These are phyloP conservation scores for Penicillium egyptiacum DNA, from an alignment of 495 filamentous ascomycete genomes.

Conservation along the genomic window DNA sequence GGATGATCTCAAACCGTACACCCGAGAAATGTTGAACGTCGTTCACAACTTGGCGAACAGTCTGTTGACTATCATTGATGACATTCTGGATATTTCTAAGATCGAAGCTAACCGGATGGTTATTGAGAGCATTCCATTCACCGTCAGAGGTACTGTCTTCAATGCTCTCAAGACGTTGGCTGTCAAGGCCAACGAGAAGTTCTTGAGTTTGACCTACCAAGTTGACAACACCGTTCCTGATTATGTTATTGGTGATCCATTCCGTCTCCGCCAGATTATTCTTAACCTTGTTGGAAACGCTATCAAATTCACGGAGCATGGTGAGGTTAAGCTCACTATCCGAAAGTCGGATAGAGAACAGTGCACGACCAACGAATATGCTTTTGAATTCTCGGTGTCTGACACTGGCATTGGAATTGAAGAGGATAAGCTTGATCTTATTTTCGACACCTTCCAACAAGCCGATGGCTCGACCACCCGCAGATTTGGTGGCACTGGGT, in stretches of 20 bases:
- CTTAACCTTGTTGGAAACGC: constrained; percentile 61
- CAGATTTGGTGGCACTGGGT: constrained; percentile 93
- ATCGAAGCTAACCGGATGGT: constrained; percentile 99
- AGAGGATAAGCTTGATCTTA: constrained; percentile 91
- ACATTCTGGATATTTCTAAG: constrained; percentile 98
- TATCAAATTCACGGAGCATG: constrained; percentile 94
- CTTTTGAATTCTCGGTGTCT: constrained; percentile 93
- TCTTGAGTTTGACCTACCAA: constrained; percentile 88
- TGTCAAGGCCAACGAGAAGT: constrained; percentile 96
- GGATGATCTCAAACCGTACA: constrained; percentile 84
- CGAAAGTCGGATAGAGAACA: constrained; percentile 66
- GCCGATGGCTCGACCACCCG: constrained; percentile 97
- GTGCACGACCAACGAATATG: constrained; percentile 74
- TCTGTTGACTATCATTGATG: constrained; percentile 96
- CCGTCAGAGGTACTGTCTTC: constrained; percentile 92
- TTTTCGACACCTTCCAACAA: constrained; percentile 99
- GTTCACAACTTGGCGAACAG: constrained; percentile 98
- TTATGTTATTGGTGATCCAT: constrained; percentile 95
- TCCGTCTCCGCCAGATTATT: constrained; percentile 92
- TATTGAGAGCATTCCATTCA: constrained; percentile 97
- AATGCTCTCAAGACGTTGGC: constrained; percentile 95
- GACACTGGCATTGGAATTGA: constrained; percentile 98
- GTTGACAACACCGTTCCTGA: constrained; percentile 94
- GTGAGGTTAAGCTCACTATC: constrained; percentile 94
- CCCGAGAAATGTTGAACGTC: constrained; percentile 98